phyloP scores from a whole-genome alignment of 164 flowering plant species.

The Hamamelis virginiana region DNA sequence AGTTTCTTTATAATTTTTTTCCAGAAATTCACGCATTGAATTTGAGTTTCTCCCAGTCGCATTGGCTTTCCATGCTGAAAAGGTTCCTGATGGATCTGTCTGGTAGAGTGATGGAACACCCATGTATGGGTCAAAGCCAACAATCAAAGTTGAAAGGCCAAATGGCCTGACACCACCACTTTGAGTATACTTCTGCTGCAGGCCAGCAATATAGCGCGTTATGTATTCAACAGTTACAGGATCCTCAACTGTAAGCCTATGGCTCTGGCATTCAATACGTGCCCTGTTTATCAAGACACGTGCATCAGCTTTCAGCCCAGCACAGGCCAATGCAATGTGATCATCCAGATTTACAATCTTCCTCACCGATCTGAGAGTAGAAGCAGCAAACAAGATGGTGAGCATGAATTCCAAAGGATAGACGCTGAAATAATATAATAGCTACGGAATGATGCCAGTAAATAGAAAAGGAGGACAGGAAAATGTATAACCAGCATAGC shows the following conservation, averaged over 20 bases:
- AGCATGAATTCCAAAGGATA: neutral
- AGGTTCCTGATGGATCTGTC: constrained; percentile 98
- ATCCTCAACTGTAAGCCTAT: constrained; percentile 94
- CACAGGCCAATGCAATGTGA: constrained; percentile 96
- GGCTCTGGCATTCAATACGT: constrained; percentile 93
- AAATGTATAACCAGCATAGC: no score
- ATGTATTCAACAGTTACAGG: constrained; percentile 97
- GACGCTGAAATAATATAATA: neutral
- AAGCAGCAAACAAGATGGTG: constrained; percentile 1
- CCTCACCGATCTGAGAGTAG: constrained; percentile 66
- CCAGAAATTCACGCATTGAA: constrained; percentile 85
- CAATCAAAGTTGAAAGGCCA: constrained; percentile 92
- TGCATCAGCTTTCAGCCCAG: constrained; percentile 98
- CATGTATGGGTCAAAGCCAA: constrained; percentile 94
- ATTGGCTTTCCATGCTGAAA: constrained; percentile 99
- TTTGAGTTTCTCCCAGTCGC: constrained; percentile 97
- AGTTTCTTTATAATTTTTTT: constrained; percentile 94
- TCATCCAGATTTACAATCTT: constrained; percentile 88
- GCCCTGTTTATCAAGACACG: constrained; percentile 89
- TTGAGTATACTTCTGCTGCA: constrained; percentile 96
- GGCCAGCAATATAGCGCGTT: constrained; percentile 94
- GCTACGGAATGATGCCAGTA: neutral
- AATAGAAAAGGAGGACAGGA: neutral
- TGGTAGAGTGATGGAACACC: constrained; percentile 86
- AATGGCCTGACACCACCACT: constrained; percentile 99